Evolutionary conservation across 1,284 basidiomycete genomes (phyloP), one percentile per base, ranked within the genome.

Genomic region (Cutaneotrichosporon sp.): DNA sequence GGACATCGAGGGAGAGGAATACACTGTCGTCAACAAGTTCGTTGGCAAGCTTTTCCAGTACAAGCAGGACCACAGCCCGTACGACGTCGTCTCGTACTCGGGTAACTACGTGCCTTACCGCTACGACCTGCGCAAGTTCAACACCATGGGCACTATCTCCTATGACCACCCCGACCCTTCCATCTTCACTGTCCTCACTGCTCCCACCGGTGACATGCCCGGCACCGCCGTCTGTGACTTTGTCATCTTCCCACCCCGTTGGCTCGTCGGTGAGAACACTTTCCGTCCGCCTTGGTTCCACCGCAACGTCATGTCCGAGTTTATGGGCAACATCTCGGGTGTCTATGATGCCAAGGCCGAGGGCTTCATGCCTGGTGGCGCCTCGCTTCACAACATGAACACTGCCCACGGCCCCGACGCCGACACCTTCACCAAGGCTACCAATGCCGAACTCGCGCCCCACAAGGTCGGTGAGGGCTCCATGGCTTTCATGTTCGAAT

Each of bases 61-160:
- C 79, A 32, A 81, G 80, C 72, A 81, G 47, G 27, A 37, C 29
- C 51, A 54, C 48, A 46, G 46, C 24, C 55, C 55, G 5, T 57
- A 46, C 42, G 84, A 87, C 62, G 84, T 86, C 26, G 84, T 86
- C 35, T 83, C 83, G 0, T 85, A 81, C 81, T 79, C 81, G 50
- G 82, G 82, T 51, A 85, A 84, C 72, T 86, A 86, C 62, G 78
- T 84, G 2, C 84, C 84, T 1, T 85, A 83, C 76, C 85, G 85
- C 68, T 86, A 87, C 63, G 81, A 80, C 25, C 69, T 85, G 64
- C 79, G 79, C 64, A 84, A 83, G 64, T 86, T 86, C 72, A 76
- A 81, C 63, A 79, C 79, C 57, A 80, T 85, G 47, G 84, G 84
- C 27, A 82, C 79, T 48, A 82, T 85, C 61, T 80, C 80, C 27